Evolutionary conservation across 768 basidiomycete genomes (phyloP), one percentile per base, ranked within the genome.

Genomic region (Boletus pseudopeckii): DNA sequence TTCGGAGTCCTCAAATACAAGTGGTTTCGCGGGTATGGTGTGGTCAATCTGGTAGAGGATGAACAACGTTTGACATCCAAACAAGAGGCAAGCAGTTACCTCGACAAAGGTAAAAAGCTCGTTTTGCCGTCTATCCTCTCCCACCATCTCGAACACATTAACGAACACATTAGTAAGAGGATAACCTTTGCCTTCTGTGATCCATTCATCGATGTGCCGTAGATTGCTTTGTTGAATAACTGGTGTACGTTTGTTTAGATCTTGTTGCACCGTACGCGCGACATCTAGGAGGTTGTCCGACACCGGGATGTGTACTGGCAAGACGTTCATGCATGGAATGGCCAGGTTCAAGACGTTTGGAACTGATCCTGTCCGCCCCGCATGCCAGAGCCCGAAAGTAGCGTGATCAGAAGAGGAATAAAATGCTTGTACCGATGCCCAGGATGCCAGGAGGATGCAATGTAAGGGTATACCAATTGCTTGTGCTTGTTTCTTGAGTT

Each of bases 311-410:
- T 66, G 62, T 45, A 79, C 57, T 24, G 77, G 77, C 18, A 78
- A 53, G 9, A 77, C 68, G 51, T 79, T 78, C 63, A 76, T 68
- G 55, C 75, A 77, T n/a, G 78, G 77, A 17, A 73, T 57, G 5
- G 74, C 75, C n/a, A 79, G 55, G 34, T 63, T 67, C 28, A 72
- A 73, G 20, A 75, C 62, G 18, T 70, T 63, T 24, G 70, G 62
- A 20, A 74, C 39, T 11, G 64, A 43, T 11, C 74, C 72, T 14
- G 73, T 73, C 41, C 78, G 65, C 24, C 78, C 76, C 7, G 73
- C 72, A 46, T 78, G 77, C 78, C 78, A 80, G 15, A 80, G 67
- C 5, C 77, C 77, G 46, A 80, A 75, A 7, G 70, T 74, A 3
- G 71, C 68, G 18, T 56, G 57, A 14, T 60, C 55, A 18, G 68